Percentiles rank a stretch among this genome's conserved stretches.
Evolutionary conservation across 106 monocot species (phyloP).

Genomic region (Dendrobium catenatum): DNA sequence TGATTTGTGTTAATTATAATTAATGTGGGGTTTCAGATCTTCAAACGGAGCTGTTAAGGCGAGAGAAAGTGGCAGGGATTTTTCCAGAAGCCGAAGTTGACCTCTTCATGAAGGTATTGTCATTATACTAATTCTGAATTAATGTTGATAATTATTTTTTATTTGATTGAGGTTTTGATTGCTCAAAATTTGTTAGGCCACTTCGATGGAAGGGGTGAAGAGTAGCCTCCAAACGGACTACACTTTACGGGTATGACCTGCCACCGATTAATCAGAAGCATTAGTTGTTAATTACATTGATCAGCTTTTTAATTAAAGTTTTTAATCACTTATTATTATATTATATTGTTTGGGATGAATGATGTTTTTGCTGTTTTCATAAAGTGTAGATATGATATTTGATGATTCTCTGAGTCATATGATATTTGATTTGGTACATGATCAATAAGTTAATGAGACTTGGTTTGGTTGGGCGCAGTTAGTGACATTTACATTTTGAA

Average conservation of each 20-base stretch:
- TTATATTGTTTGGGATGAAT: not conserved
- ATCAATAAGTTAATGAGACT: too few species aligned
- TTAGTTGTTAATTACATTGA: not conserved
- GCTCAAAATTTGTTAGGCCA: conserved; percentile 29
- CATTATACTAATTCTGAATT: not conserved
- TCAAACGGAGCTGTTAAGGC: conserved; percentile 56
- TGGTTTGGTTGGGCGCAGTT: too few species aligned
- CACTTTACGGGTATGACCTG: conserved; percentile 33
- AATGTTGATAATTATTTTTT: not conserved
- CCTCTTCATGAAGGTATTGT: conserved; percentile 81
- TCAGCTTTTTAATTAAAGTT: not conserved
- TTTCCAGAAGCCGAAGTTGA: conserved; percentile 80
- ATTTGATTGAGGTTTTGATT: not conserved
- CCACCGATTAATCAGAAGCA: not conserved
- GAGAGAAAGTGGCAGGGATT: conserved; percentile 72
- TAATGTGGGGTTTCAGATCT: conserved; percentile 29
- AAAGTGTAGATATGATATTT: too few species aligned
- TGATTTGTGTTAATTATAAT: not conserved
- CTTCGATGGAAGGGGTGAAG: conserved; percentile 58
- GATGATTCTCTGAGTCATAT: too few species aligned
- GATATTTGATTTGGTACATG: too few species aligned
- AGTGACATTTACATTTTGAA: too few species aligned
- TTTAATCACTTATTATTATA: too few species aligned
- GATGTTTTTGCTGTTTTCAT: too few species aligned
- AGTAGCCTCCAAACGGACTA: conserved; percentile 67